Percentiles rank a stretch among this genome's conserved stretches.
Conservation (phyloP, 768 basidiomycete genomes). For the Hericium alpestre region DNA sequence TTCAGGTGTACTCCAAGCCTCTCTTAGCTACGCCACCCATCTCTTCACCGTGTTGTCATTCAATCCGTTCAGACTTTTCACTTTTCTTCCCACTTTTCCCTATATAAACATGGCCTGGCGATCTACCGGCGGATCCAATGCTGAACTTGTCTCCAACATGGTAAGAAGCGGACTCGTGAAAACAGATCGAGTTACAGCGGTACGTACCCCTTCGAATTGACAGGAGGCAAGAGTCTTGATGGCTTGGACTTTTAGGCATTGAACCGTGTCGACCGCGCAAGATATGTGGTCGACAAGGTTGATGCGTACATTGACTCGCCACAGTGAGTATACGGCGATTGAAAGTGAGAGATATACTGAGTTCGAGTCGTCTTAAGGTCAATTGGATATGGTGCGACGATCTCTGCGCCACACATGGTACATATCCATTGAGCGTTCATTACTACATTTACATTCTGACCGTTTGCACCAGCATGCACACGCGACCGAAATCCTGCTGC, state of each 20-base stretch:
- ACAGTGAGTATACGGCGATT: constrained; percentile 20
- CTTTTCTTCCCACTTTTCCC: too few species aligned
- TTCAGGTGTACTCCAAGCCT: too few species aligned
- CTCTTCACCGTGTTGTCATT: too few species aligned
- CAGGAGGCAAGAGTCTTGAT: not conserved
- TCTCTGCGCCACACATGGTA: constrained; percentile 96
- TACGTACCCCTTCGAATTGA: constrained; percentile 21
- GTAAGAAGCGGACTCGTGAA: constrained; percentile 39
- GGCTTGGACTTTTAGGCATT: constrained; percentile 26
- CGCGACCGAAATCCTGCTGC: constrained; percentile 67
- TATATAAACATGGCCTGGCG: constrained; percentile 65
- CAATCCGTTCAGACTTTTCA: too few species aligned
- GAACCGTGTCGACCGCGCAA: constrained; percentile 34
- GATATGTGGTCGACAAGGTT: constrained; percentile 29
- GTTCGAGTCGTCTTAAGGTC: constrained; percentile 17
- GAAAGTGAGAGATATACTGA: not conserved
- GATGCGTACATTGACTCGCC: constrained; percentile 43
- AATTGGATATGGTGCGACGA: constrained; percentile 83
- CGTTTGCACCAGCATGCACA: constrained; percentile 60
- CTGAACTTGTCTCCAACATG: constrained; percentile 67
- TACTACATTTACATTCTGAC: not conserved
- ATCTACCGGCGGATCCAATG: constrained; percentile 58
- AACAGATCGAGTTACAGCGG: constrained; percentile 44
- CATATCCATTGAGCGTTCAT: constrained; percentile 2
- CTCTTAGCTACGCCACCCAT: too few species aligned